These are phyloP conservation scores for Pisolithus thermaeus DNA, from an alignment of 1,284 basidiomycete genomes.

Conservation along the genomic window DNA sequence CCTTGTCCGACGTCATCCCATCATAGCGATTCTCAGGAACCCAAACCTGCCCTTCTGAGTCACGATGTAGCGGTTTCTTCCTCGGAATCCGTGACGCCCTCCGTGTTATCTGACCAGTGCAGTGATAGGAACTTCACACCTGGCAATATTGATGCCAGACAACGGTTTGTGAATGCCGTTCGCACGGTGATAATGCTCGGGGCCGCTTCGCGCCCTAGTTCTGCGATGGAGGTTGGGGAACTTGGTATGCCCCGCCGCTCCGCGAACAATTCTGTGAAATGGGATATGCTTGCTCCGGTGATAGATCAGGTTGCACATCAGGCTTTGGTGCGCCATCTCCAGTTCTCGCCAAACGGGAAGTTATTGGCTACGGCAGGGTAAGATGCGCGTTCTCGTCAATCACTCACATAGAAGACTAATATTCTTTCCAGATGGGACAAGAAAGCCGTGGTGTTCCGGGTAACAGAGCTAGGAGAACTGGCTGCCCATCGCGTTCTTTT, in stretches of 20 bases:
- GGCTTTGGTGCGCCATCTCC: slow-evolving; percentile 61
- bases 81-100: neutral
- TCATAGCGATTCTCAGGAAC: slow-evolving; percentile 17
- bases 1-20: slow-evolving; percentile 13
- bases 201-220: too few relatives aligned
- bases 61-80: slow-evolving; percentile 4
- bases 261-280: too few relatives aligned
- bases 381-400: too few relatives aligned
- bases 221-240: too few relatives aligned
- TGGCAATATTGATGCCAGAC: slow-evolving; percentile 13
- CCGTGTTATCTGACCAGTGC: neutral
- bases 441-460: slow-evolving; percentile 17
- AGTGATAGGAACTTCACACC: neutral
- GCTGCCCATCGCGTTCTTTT: slow-evolving; percentile 35
- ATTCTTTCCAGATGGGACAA: slow-evolving; percentile 65
- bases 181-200: slow-evolving; percentile 26
- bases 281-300: too few relatives aligned
- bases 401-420: too few relatives aligned
- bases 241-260: too few relatives aligned
- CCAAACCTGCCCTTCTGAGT: slow-evolving; percentile 9
- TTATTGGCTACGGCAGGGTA: slow-evolving; percentile 68
- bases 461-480: slow-evolving; percentile 35
- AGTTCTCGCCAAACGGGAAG: slow-evolving; percentile 68
- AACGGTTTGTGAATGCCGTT: slow-evolving; percentile 29
- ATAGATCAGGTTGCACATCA: too few relatives aligned